These are phyloP conservation scores for Chrysanthemum seticuspe DNA, from an alignment of 129 eudicot genomes.

Conservation along the genomic window DNA sequence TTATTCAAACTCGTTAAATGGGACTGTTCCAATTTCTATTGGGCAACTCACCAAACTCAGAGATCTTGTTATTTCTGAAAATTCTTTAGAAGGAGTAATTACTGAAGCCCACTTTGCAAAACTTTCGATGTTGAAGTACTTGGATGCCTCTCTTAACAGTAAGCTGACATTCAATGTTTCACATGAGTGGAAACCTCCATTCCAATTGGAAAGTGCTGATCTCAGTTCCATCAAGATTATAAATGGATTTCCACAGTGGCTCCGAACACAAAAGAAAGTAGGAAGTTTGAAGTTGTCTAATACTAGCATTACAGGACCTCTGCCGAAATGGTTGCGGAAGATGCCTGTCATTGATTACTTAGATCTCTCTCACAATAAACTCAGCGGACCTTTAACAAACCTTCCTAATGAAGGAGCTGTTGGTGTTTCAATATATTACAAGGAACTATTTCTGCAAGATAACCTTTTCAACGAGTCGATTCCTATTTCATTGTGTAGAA, in stretches of 20 bases:
- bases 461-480: constrained; percentile 13
- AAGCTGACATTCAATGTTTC: no score
- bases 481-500: neutral
- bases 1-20: neutral
- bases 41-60: neutral
- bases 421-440: neutral
- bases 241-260: constrained; percentile 25
- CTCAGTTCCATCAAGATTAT: constrained; percentile 1
- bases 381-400: neutral
- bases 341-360: neutral
- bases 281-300: neutral
- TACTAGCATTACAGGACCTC: neutral
- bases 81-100: constrained; percentile 23
- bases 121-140: neutral
- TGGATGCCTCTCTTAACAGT: no score
- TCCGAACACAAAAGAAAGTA: constrained; percentile 19
- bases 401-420: neutral
- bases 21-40: neutral
- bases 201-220: neutral
- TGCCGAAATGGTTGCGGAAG: constrained; percentile 20
- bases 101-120: constrained; percentile 7
- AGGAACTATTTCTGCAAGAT: neutral
- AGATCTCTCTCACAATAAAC: constrained; percentile 13
- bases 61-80: neutral
- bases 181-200: constrained; percentile 9